Percentiles rank a stretch among this genome's conserved stretches.
phyloP scores from a whole-genome alignment of 352 stramenopile species.

The Globisporangium cylindrosporum region DNA sequence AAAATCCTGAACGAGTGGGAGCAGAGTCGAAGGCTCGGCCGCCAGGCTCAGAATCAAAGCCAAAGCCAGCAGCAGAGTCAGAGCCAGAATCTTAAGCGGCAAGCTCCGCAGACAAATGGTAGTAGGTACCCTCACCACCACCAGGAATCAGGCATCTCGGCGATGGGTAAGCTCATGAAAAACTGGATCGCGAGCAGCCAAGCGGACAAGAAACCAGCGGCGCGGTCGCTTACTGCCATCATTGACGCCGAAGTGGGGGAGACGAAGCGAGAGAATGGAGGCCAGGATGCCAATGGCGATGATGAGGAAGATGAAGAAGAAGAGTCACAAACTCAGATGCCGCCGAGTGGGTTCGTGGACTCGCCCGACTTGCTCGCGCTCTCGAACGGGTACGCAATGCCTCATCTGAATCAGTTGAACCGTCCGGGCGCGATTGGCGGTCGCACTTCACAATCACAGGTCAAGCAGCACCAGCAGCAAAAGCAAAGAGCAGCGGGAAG shows the following conservation, averaged over 20 bases:
- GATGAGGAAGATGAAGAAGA: slow-evolving; percentile 21
- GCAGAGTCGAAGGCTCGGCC: slow-evolving; percentile 15
- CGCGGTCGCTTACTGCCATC: slow-evolving; percentile 3
- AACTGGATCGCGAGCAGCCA: slow-evolving; percentile 14
- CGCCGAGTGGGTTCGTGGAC: slow-evolving; percentile 10
- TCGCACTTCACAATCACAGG: neutral
- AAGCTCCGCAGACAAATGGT: neutral
- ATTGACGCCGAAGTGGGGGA: slow-evolving; percentile 6
- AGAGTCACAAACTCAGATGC: slow-evolving; percentile 23
- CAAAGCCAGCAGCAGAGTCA: neutral
- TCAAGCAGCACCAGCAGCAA: neutral
- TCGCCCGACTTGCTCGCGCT: slow-evolving; percentile 18
- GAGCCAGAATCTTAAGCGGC: slow-evolving; percentile 6
- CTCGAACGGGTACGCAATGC: neutral
- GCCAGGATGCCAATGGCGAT: neutral
- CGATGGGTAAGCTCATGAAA: slow-evolving; percentile 17
- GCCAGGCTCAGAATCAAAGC: neutral
- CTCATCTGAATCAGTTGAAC: neutral
- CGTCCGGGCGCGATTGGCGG: slow-evolving; percentile 4
- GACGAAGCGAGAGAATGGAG: neutral
- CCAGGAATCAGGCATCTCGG: slow-evolving; percentile 6
- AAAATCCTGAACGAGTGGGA: slow-evolving; percentile 51
- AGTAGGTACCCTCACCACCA: neutral
- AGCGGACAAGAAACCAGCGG: slow-evolving; percentile 7
- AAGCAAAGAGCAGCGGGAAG: neutral